A percentile compares a stretch with the other conserved stretches of the same genome.
These are phyloP conservation scores for Cladosporium sp. DNA, from an alignment of 2,329 filamentous ascomycete genomes.

Conservation along the genomic window DNA sequence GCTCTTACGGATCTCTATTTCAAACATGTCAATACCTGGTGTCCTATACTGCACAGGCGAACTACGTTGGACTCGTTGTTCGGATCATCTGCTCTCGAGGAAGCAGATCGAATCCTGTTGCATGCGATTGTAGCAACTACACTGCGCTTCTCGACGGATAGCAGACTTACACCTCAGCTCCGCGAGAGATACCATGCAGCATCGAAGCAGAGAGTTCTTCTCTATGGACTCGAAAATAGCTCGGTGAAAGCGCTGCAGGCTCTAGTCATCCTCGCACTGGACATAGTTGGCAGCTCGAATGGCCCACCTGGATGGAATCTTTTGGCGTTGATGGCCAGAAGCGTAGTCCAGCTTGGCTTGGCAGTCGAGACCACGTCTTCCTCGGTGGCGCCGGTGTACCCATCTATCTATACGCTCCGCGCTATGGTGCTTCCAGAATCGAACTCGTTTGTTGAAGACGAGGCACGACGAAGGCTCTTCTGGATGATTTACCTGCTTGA, in stretches of 20 bases:
- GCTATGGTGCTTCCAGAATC: constrained; percentile 83
- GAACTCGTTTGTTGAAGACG: constrained; percentile 84
- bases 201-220: constrained; percentile 81
- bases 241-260: constrained; percentile 87
- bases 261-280: constrained; percentile 80
- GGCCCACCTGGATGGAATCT: constrained; percentile 92
- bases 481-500: constrained; percentile 95
- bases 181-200: constrained; percentile 73
- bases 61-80: constrained; percentile 78
- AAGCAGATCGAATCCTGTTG: constrained; percentile 77
- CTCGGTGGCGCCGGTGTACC: constrained; percentile 73
- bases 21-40: constrained; percentile 68
- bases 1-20: constrained; percentile 63
- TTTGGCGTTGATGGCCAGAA: constrained; percentile 82
- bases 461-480: constrained; percentile 79
- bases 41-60: constrained; percentile 83
- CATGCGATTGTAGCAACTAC: constrained; percentile 90
- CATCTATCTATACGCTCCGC: constrained; percentile 84
- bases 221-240: constrained; percentile 86
- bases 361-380: constrained; percentile 80
- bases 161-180: constrained; percentile 70
- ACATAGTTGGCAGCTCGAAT: constrained; percentile 82
- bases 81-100: constrained; percentile 71
- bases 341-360: constrained; percentile 83
- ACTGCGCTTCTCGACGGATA: constrained; percentile 77